Base-by-base conservation (phyloP, 2,329 filamentous ascomycete species). In the Cercospora beticola region DNA sequence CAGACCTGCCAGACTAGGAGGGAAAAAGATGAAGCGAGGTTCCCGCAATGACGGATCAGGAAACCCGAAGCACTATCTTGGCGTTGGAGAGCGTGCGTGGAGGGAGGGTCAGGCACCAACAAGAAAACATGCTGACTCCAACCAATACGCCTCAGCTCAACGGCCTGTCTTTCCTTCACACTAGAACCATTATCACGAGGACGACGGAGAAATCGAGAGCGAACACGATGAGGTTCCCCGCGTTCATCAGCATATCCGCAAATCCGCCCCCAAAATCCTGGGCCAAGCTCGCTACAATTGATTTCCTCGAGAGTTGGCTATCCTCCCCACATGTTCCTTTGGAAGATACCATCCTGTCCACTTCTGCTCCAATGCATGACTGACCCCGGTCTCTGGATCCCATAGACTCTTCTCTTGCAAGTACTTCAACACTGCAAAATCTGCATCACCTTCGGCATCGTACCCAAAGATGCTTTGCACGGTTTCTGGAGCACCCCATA, bases 381-480 rank as follows among this genome's bases (percentile, higher is more conserved):
- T 77, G 10, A 79, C 73, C 1, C 75, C 76, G 1, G 78, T 78
- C 28, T 71, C 71, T 23, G 70, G 62, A 69, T 80, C 74, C 69
- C 70, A 71, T 9, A 67, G 62, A 63, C 49, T 77, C 61, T 62
- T 68, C 31, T 67, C 66, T 62, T 67, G 67, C 68, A 76, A 62
- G 67, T 74, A 74, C 30, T 64, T 71, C n/a, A 72, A 64, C 57
- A 79, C 62, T 16, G 74, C 75, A 21, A 70, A 68, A 46, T 78
- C 76, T 8, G 76, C 78, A 70, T 79, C 75, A 12, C 66, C 71
- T 65, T 81, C 77, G n/a, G 73, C 76, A 72, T 82, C 78, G 71
- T 81, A 82, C 5, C 75, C 77, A 67, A 80, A 81, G 8, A 80
- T 72, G 5, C 76, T 74, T 36, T 79, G 71, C 31, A 79, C 76